Conservation (phyloP, 768 basidiomycete genomes). For the Sporobolomyces phaffii region DNA sequence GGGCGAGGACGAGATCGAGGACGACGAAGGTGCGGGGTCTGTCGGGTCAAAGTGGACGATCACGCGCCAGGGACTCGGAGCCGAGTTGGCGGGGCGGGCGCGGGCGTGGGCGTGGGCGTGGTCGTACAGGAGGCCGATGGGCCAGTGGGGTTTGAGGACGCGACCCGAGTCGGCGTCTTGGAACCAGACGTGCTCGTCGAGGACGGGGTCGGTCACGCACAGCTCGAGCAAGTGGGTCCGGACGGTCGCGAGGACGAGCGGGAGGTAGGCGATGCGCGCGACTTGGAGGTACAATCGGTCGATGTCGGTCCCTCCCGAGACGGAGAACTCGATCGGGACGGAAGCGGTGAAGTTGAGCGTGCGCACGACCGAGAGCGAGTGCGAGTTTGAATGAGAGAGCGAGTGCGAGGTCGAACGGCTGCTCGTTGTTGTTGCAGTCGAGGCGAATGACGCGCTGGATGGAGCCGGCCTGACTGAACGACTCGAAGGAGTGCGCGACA, state of each 20-base stretch:
- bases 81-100: conserved; percentile 20
- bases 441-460: background rate
- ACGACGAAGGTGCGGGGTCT: no score
- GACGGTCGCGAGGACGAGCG: conserved; percentile 81
- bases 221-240: conserved; percentile 74
- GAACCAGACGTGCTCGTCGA: conserved; percentile 97
- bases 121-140: conserved; percentile 88
- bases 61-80: background rate
- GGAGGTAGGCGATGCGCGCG: conserved; percentile 86
- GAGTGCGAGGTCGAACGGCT: background rate
- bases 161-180: conserved; percentile 51
- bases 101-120: conserved; percentile 57
- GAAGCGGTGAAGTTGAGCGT: background rate
- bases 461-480: background rate
- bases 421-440: no score
- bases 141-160: conserved; percentile 94
- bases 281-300: conserved; percentile 53
- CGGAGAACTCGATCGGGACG: background rate
- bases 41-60: no score
- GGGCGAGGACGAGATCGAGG: background rate
- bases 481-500: conserved; percentile 54
- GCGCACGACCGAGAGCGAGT: background rate
- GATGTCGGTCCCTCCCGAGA: background rate
- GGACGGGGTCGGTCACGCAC: conserved; percentile 60
- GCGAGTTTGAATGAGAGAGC: background rate